Conservation (phyloP, 1,139 yeast genomes). For the Arxiozyma heterogenica region DNA sequence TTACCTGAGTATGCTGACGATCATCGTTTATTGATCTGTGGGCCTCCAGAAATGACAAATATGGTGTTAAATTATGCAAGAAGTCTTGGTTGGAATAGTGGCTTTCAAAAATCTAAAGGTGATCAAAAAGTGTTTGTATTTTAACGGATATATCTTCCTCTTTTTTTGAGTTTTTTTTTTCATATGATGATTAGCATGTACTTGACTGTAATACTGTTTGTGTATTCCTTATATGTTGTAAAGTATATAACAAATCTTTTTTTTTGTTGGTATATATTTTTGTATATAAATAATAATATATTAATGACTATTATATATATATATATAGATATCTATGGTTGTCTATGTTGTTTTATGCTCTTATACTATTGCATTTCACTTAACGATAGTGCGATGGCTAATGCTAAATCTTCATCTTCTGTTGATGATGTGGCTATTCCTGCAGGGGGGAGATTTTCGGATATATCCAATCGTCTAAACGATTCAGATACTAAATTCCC, state of each 20-base stretch:
- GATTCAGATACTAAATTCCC: not conserved
- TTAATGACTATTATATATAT: not conserved
- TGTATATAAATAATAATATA: too few species aligned
- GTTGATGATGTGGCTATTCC: not conserved
- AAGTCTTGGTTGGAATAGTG: conserved; percentile 56
- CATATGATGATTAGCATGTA: not conserved
- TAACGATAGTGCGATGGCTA: conserved; percentile 29
- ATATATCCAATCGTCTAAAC: not conserved
- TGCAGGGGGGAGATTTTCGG: not conserved
- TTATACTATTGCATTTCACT: conserved; percentile 23
- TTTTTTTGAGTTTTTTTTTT: not conserved
- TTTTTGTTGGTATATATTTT: too few species aligned
- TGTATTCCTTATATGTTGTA: not conserved
- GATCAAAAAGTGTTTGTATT: conserved; percentile 63
- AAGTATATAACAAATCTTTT: too few species aligned
- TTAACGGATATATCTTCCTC: conserved; percentile 23
- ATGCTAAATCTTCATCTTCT: conserved; percentile 26
- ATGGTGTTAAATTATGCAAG: conserved; percentile 40
- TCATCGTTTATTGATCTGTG: conserved; percentile 56
- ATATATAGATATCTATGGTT: not conserved
- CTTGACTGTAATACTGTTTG: not conserved
- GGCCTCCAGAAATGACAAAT: conserved; percentile 63
- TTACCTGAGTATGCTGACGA: conserved; percentile 42
- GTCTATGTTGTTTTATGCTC: not conserved
- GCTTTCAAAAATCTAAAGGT: conserved; percentile 42